Conservation (phyloP, 805 yeast species). For the Cyberlindnera galapagoensis region DNA sequence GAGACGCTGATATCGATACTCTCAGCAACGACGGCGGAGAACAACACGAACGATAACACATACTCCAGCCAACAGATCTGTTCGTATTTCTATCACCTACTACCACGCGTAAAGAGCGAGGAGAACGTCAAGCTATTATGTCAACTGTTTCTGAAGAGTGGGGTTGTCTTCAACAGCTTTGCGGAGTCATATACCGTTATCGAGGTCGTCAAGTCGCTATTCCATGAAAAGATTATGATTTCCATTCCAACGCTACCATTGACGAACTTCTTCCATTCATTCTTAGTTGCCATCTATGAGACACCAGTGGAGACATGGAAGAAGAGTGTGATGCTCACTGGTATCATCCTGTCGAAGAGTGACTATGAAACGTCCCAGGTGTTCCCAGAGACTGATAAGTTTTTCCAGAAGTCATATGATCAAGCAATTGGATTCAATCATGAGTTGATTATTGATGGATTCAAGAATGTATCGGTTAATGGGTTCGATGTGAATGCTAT, state of each 20-base stretch:
- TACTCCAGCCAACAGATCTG: slow-evolving; percentile 17
- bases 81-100: slow-evolving; percentile 37
- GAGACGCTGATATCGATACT: slow-evolving; percentile 20
- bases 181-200: slow-evolving; percentile 32
- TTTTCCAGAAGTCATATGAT: slow-evolving; percentile 32
- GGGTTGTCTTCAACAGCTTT: slow-evolving; percentile 25
- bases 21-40: too few relatives aligned
- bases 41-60: too few relatives aligned
- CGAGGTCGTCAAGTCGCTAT: slow-evolving; percentile 40
- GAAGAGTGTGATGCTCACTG: slow-evolving; percentile 37
- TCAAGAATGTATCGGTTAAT: slow-evolving; percentile 8
- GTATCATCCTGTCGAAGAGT: slow-evolving; percentile 31
- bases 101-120: slow-evolving; percentile 39
- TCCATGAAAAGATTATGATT: slow-evolving; percentile 36
- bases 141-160: slow-evolving; percentile 34
- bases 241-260: slow-evolving; percentile 39
- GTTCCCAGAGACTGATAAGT: slow-evolving; percentile 27
- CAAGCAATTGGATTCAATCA: slow-evolving; percentile 26
- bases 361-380: slow-evolving; percentile 26
- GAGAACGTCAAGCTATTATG: slow-evolving; percentile 33
- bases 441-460: slow-evolving; percentile 17
- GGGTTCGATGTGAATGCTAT: slow-evolving; percentile 20
- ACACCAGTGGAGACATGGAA: slow-evolving; percentile 35
- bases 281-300: slow-evolving; percentile 28
- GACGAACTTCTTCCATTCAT: slow-evolving; percentile 30